phyloP scores from a whole-genome alignment of 2,329 filamentous ascomycete species.

The Stachybotrys echinatus region DNA sequence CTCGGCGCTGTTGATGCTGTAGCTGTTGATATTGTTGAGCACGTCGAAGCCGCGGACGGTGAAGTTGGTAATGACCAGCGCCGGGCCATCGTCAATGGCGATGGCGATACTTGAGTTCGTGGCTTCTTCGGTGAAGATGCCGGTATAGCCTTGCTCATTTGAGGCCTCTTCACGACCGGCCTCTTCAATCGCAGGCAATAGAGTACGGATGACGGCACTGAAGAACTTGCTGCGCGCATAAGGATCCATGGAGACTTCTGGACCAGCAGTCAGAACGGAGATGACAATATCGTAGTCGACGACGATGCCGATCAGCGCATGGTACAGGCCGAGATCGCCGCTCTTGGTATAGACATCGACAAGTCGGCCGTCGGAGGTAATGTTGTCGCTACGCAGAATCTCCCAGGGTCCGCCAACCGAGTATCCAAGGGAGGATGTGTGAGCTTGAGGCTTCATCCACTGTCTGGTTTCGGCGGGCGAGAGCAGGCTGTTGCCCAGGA shows the following conservation, averaged over 20 bases:
- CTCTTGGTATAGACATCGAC: constrained; percentile 42
- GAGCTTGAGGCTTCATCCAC: constrained; percentile 39
- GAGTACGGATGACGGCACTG: constrained; percentile 21
- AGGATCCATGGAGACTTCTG: constrained; percentile 15
- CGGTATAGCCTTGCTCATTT: constrained; percentile 18
- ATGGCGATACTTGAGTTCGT: constrained; percentile 35
- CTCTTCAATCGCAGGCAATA: constrained; percentile 37
- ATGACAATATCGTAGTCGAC: constrained; percentile 41
- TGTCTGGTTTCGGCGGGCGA: constrained; percentile 29
- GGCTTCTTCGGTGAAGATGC: constrained; percentile 29
- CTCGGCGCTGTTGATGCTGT: constrained; percentile 11
- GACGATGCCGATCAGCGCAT: constrained; percentile 31
- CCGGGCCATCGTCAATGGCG: constrained; percentile 29
- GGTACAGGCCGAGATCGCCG: constrained; percentile 37
- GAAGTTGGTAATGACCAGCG: constrained; percentile 32
- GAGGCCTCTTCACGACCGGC: constrained; percentile 31
- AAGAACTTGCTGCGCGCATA: constrained; percentile 15
- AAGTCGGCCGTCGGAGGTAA: constrained; percentile 30
- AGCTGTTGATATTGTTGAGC: constrained; percentile 24
- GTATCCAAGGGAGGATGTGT: constrained; percentile 29
- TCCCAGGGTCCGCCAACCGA: constrained; percentile 43
- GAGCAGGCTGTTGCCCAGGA: constrained; percentile 36
- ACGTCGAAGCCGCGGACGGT: constrained; percentile 35
- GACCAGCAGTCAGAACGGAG: constrained; percentile 29
- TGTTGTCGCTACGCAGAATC: constrained; percentile 31